Conservation (phyloP, 2,329 filamentous ascomycete genomes). For the Dothistroma pini region DNA sequence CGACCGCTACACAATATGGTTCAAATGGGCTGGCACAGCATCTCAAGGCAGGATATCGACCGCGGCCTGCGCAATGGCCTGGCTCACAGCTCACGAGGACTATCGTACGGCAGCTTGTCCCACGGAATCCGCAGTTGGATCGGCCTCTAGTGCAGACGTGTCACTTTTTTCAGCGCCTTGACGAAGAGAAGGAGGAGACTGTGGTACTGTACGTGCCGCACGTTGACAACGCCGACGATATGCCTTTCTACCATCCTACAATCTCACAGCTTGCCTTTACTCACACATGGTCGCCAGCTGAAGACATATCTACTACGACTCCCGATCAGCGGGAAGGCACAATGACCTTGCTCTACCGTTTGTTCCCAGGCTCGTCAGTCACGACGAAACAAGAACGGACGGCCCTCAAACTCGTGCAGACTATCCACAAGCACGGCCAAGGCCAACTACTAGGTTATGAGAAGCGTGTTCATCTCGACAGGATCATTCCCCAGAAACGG, state of each 20-base stretch:
- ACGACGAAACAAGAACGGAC: conserved; percentile 60
- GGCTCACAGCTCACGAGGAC: conserved; percentile 54
- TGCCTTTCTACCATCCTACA: conserved; percentile 86
- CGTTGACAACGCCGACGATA: conserved; percentile 54
- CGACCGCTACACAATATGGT: conserved; percentile 1
- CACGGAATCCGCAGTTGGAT: conserved; percentile 76
- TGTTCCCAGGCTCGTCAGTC: conserved; percentile 42
- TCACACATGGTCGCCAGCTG: conserved; percentile 56
- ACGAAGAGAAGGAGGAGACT: conserved; percentile 34
- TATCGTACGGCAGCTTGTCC: conserved; percentile 73
- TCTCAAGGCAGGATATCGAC: conserved; percentile 40
- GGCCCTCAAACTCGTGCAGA: conserved; percentile 63
- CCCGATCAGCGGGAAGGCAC: conserved; percentile 2
- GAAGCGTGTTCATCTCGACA: conserved; percentile 81
- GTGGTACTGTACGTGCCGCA: conserved; percentile 80
- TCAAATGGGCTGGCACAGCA: conserved; percentile 38
- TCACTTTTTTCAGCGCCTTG: conserved; percentile 53
- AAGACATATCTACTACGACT: conserved; percentile 15
- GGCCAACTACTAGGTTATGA: conserved; percentile 64
- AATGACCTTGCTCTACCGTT: conserved; percentile 17
- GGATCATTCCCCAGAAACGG: conserved; percentile 68
- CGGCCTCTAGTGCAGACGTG: conserved; percentile 76
- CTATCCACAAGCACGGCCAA: conserved; percentile 70
- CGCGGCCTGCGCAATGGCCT: conserved; percentile 17
- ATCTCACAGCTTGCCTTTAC: conserved; percentile 72